These are phyloP conservation scores for Helicocarpus griseus DNA, from an alignment of 2,329 filamentous ascomycete genomes.

Conservation along the genomic window DNA sequence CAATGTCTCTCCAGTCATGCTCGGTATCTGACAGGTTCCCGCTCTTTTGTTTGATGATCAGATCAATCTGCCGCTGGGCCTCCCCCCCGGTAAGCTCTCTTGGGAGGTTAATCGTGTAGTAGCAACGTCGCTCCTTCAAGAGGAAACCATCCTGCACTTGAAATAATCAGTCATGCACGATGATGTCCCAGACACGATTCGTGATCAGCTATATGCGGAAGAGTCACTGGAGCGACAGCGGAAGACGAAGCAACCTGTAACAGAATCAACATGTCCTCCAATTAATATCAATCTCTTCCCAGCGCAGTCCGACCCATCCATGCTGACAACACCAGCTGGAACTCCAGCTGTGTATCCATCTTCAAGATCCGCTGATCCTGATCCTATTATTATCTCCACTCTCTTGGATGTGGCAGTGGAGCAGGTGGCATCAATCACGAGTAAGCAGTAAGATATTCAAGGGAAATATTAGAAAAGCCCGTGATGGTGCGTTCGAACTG, in stretches of 20 bases:
- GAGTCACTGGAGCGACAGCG: slow-evolving; percentile 13
- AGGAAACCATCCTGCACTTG: slow-evolving; percentile 12
- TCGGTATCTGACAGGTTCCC: not conserved
- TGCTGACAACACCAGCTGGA: no score
- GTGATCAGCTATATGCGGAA: slow-evolving; percentile 23
- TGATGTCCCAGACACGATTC: slow-evolving; percentile 21
- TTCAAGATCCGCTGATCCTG: not conserved
- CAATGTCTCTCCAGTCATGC: slow-evolving; percentile 15
- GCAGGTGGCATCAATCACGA: slow-evolving; percentile 19
- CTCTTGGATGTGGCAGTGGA: slow-evolving; percentile 15
- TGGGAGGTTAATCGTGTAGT: slow-evolving; percentile 1
- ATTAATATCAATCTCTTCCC: slow-evolving; percentile 24
- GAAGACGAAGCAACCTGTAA: not conserved
- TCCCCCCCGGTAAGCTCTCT: slow-evolving; percentile 8
- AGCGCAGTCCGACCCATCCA: slow-evolving; percentile 8
- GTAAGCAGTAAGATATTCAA: slow-evolving; percentile 16
- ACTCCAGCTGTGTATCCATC: no score
- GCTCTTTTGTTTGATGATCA: slow-evolving; percentile 11
- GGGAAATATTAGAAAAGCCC: slow-evolving; percentile 16
- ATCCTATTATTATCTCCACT: slow-evolving; percentile 14
- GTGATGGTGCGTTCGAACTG: slow-evolving; percentile 15
- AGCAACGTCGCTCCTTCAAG: slow-evolving; percentile 8
- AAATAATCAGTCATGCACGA: slow-evolving; percentile 17
- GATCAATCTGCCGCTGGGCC: slow-evolving; percentile 12
- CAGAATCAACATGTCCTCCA: slow-evolving; percentile 13